Base-by-base conservation (phyloP, 768 basidiomycete genomes). In the Leccinum aurantiacum region DNA sequence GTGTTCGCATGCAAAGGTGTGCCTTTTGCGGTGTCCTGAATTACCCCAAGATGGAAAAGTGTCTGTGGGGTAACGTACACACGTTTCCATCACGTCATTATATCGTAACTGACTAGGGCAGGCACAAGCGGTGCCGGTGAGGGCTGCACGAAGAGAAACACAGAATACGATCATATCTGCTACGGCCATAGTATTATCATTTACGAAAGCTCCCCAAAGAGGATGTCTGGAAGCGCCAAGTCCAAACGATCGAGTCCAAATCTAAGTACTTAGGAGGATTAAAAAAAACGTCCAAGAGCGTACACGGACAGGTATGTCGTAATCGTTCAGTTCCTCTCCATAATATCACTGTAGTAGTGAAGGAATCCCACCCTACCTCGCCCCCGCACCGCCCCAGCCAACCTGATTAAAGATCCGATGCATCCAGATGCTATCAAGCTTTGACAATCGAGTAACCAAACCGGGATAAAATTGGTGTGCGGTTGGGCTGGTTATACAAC, bases 401-500 rank as follows among this genome's bases (percentile, higher is more conserved):
- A 13, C 15, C 24, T 44, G 44, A 25, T 52, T 33, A 37, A 57
- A 48, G 24, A 52, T 44, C 19, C 25, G 31, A 57, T 46, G 31
- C 51, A 52, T 54, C 57, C 53, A 44, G 57, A 59, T 56, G 57
- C 24, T 38, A 49, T 65, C 58, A 64, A 3, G 57, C 66, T 54
- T 74, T 74, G 53, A 67, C 62, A 11, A 69, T 66, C 35, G 67
- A 62, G 63, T 74, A 75, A 37, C 65, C 61, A 11, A 67, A 44
- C 44, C 73, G 67, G 46, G 69, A 65, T 5, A 71, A 29, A 71
- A 55, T 75, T 68, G 57, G 77, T 71, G 46, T 79, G 24, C 72
- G 74, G 54, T 44, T 65, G 22, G 73, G 91, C 61, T 89, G 86
- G 71, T 95, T 96, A 78, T 97, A 98, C 60, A 95, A 78, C 87